These are phyloP conservation scores for Isabelozyma gotoi DNA, from an alignment of 805 yeast genomes.

Conservation along the genomic window DNA sequence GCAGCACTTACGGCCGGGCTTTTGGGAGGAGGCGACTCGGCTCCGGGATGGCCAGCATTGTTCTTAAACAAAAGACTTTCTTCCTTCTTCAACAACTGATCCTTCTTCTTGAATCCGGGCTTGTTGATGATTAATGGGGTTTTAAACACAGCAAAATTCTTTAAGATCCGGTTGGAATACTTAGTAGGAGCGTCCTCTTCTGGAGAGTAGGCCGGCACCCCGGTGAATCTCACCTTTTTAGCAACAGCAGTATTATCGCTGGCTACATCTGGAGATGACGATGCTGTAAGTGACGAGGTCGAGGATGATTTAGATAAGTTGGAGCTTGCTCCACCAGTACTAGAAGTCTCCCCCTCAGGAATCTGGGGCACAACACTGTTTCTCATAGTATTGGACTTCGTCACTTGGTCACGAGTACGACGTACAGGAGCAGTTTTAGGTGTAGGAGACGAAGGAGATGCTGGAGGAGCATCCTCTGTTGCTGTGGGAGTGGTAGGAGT, in stretches of 20 bases:
- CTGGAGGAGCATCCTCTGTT: neutral
- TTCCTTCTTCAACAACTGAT: conserved; percentile 37
- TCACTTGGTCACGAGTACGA: conserved; percentile 22
- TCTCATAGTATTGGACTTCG: conserved; percentile 27
- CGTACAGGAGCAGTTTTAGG: conserved; percentile 3
- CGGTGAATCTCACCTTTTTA: conserved; percentile 52
- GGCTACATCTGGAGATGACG: neutral
- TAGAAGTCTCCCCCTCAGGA: conserved; percentile 4
- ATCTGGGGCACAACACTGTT: conserved; percentile 24
- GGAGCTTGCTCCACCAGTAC: conserved; percentile 1
- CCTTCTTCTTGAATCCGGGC: conserved; percentile 29
- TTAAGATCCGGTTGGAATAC: conserved; percentile 33
- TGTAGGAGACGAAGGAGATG: conserved; percentile 4
- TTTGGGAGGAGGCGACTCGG: neutral
- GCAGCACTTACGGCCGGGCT: neutral
- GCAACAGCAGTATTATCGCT: neutral
- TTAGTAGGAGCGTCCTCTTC: conserved; percentile 57
- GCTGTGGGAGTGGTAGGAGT: neutral
- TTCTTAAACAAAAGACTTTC: conserved; percentile 34
- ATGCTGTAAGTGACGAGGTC: conserved; percentile 3
- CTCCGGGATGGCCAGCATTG: neutral
- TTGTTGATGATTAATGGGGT: conserved; percentile 10
- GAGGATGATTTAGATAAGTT: conserved; percentile 7
- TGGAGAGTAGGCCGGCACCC: conserved; percentile 50
- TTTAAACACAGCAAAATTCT: conserved; percentile 39